These are phyloP conservation scores for Viola odorata DNA, from an alignment of 345 rosid genomes.

Conservation along the genomic window DNA sequence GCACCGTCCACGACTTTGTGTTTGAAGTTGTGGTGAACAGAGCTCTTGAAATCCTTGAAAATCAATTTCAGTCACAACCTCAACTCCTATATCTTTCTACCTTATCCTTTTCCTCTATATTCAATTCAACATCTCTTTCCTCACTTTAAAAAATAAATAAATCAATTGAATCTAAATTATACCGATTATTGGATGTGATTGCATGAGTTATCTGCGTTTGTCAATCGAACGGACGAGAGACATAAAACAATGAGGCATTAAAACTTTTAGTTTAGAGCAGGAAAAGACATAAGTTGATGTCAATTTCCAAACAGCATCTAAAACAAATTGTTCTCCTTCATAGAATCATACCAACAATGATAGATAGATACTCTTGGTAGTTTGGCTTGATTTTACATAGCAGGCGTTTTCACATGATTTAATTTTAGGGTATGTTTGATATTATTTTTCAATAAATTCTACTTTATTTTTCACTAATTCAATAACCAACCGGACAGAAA, in stretches of 20 bases:
- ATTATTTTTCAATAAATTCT: no score
- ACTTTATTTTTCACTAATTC: no score
- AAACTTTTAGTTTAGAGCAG: no score
- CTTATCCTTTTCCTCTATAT: constrained; percentile 20
- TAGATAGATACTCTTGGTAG: no score
- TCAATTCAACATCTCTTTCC: neutral
- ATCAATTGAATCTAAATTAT: no score
- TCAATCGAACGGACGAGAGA: constrained; percentile 10
- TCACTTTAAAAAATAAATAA: neutral
- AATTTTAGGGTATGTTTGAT: no score
- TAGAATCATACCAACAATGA: no score
- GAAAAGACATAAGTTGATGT: neutral
- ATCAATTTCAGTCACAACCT: constrained; percentile 26
- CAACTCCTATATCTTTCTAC: neutral
- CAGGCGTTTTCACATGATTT: no score
- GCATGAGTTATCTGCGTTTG: neutral
- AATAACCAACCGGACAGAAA: no score
- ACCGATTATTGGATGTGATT: neutral
- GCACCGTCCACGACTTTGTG: constrained; percentile 7
- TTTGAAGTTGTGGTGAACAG: constrained; percentile 22
- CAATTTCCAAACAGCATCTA: neutral
- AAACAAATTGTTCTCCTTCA: no score
- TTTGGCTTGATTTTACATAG: no score
- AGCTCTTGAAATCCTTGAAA: constrained; percentile 24
- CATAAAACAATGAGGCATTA: no score